phyloP scores from a whole-genome alignment of 257 asterid species.

The Plectranthus barbatus region DNA sequence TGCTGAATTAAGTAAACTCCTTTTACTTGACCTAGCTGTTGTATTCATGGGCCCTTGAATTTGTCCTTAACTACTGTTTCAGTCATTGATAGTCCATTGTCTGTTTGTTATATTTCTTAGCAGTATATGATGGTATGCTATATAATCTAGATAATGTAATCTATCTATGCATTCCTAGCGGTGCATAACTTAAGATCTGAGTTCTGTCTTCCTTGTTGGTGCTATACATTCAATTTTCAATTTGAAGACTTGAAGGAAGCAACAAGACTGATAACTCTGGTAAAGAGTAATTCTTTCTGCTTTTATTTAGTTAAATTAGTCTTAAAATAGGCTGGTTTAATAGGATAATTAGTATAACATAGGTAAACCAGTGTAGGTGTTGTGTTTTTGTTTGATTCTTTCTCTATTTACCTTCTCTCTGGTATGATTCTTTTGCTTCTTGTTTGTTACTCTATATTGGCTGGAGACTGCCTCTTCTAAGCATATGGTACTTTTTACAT shows the following conservation, averaged over 20 bases:
- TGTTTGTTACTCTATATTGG: not conserved
- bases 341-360: too few species aligned
- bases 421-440: conserved; percentile 31
- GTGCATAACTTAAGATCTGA: conserved; percentile 10
- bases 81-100: not conserved
- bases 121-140: not conserved
- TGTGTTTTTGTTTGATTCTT: too few species aligned
- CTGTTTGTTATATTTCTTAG: not conserved
- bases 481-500: too few species aligned
- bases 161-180: not conserved
- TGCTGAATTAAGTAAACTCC: not conserved
- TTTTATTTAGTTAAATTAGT: too few species aligned
- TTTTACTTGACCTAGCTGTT: not conserved
- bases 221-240: too few species aligned
- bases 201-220: conserved; percentile 15
- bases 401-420: conserved; percentile 83
- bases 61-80: not conserved
- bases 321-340: too few species aligned
- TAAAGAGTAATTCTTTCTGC: too few species aligned
- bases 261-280: too few species aligned
- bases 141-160: too few species aligned
- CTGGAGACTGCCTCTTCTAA: too few species aligned
- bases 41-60: not conserved
- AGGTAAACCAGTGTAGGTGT: too few species aligned
- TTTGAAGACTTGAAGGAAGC: conserved; percentile 93